These are phyloP conservation scores for Talaromyces verruculosus DNA, from an alignment of 2,329 filamentous ascomycete genomes.

Conservation along the genomic window DNA sequence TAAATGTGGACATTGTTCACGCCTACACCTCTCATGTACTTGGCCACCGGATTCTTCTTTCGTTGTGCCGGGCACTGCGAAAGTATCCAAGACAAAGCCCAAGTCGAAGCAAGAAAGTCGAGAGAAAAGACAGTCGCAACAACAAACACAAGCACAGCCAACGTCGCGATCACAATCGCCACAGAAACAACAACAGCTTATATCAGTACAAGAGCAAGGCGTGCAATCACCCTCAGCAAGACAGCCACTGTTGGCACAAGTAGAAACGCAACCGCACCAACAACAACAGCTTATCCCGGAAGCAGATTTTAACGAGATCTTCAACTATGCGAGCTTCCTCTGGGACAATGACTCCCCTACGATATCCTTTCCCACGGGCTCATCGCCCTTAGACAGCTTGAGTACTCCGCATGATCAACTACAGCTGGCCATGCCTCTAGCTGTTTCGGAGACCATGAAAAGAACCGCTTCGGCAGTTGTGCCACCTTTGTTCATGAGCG, in stretches of 20 bases:
- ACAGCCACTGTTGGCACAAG: background rate
- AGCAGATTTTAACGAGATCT: conserved; percentile 17
- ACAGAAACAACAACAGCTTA: background rate
- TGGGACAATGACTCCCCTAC: conserved; percentile 15
- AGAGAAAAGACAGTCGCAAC: background rate
- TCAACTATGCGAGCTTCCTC: conserved; percentile 19
- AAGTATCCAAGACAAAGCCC: conserved; percentile 1
- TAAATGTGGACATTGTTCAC: conserved; percentile 55
- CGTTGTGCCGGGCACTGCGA: conserved; percentile 8
- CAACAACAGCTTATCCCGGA: conserved; percentile 9
- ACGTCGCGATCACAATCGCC: conserved; percentile 3
- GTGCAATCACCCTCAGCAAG: background rate
- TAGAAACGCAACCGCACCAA: background rate
- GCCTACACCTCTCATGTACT: conserved; percentile 54
- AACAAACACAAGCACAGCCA: background rate
- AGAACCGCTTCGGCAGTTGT: background rate
- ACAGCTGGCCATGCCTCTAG: conserved; percentile 1
- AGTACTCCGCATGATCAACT: conserved; percentile 8
- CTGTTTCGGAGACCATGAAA: background rate
- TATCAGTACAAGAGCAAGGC: background rate
- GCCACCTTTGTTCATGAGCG: background rate
- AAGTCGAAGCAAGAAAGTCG: background rate
- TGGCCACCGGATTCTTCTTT: conserved; percentile 42
- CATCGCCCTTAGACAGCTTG: conserved; percentile 7
- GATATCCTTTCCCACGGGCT: conserved; percentile 6